A percentile compares a stretch with the other conserved stretches of the same genome.
Evolutionary conservation across 1,284 basidiomycete species (phyloP).

Genomic region (Schizophyllum amplum): DNA sequence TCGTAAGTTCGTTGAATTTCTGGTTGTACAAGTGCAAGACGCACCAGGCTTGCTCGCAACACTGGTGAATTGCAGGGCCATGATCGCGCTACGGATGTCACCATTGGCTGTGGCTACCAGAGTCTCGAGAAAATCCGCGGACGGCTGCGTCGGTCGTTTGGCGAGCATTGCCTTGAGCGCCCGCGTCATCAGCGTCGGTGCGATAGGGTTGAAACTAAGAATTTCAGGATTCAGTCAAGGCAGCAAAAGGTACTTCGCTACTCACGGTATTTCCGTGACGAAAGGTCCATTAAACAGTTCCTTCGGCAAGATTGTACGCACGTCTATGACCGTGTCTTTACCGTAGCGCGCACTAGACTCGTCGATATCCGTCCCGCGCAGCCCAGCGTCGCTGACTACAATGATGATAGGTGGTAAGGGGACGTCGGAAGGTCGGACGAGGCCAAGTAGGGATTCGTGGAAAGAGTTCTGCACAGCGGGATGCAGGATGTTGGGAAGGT

Average conservation of each 20-base stretch:
- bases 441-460: constrained; percentile 58
- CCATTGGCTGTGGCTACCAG: constrained; percentile 79
- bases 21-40: constrained; percentile 6
- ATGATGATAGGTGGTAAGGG: constrained; percentile 63
- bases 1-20: constrained; percentile 10
- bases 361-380: constrained; percentile 61
- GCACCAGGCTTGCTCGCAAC: constrained; percentile 27
- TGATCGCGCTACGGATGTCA: constrained; percentile 89
- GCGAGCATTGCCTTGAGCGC: constrained; percentile 65
- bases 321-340: constrained; percentile 51
- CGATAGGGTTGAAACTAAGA: constrained; percentile 84
- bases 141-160: constrained; percentile 34
- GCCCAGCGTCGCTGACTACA: constrained; percentile 77
- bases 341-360: constrained; percentile 29
- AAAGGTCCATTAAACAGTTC: constrained; percentile 54
- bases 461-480: constrained; percentile 67
- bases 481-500: constrained; percentile 87
- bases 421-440: constrained; percentile 33
- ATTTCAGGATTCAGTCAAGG: too few species aligned
- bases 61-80: constrained; percentile 83
- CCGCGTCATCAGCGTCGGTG: constrained; percentile 76
- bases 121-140: constrained; percentile 62
- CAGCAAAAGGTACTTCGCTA: too few species aligned
- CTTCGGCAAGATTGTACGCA: constrained; percentile 59
- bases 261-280: constrained; percentile 69